These are phyloP conservation scores for Flammula alnicola DNA, from an alignment of 1,284 basidiomycete genomes.

Conservation along the genomic window DNA sequence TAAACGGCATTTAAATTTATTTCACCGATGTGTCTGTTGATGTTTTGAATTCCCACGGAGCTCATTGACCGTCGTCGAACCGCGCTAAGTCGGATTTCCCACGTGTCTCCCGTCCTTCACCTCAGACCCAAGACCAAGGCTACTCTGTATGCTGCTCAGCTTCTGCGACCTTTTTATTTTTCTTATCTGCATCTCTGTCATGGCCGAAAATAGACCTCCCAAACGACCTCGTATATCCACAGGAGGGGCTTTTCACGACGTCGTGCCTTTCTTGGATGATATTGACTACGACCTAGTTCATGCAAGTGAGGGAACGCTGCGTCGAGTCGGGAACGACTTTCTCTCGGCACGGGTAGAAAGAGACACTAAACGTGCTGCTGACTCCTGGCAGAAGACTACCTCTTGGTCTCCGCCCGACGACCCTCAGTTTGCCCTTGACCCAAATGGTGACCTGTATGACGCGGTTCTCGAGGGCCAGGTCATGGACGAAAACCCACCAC, in stretches of 20 bases:
- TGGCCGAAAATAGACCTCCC: background rate
- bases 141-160: too few relatives aligned
- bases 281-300: background rate
- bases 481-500: background rate
- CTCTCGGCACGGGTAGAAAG: background rate
- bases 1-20: too few relatives aligned
- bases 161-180: too few relatives aligned
- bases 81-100: too few relatives aligned
- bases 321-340: background rate
- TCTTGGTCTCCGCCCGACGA: constrained; percentile 2
- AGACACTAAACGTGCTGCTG: background rate
- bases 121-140: too few relatives aligned
- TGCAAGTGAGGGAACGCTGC: background rate
- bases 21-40: too few relatives aligned
- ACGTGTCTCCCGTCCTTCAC: too few relatives aligned
- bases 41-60: too few relatives aligned
- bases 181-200: too few relatives aligned
- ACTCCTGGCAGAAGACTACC: background rate
- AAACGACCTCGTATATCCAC: background rate
- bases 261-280: background rate
- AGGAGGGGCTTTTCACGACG: background rate
- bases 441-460: background rate
- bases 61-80: too few relatives aligned
- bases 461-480: background rate
- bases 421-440: background rate